Base-by-base conservation (phyloP, 2,329 filamentous ascomycete species). In the Gnomoniopsis smithogilvyi region DNA sequence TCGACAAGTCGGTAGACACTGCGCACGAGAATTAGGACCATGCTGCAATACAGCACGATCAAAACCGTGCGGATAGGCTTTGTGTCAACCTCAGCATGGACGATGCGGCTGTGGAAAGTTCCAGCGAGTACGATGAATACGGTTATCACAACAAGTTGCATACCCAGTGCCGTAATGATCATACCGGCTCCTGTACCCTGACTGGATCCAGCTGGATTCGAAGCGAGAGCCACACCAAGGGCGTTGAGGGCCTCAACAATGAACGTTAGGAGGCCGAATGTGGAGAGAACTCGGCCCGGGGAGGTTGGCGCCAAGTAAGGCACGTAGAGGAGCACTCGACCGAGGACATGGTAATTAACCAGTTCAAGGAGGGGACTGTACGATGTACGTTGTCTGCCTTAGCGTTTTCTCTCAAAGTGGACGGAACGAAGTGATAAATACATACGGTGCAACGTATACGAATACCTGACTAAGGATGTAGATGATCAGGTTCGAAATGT, bases 1-100 rank as follows among this genome's bases (percentile, higher is more conserved):
- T 87, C 83, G n/a, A 84, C 74, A 0, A 82, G 75, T 11, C 84
- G 79, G 66, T 78, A 87, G 58, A 86, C 75, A 58, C 82, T 86
- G 26, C 84, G 78, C 1, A 74, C 68, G 6, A 79, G 69, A 58
- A 87, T 80, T 51, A 86, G 70, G 0, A 65, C 56, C 10, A 78
- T 78, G 60, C 77, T 81, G 33, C 70, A 65, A 65, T 86, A 86
- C 1, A 87, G 73, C 14, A 78, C 80, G 54, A 72, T 66, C 6
- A 86, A 69, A 2, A 74, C 67, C 33, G 64, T 69, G 45, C 64
- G 64, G 36, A 79, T 68, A 33, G 67, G 68, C 19, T 64, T 63
- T 61, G 70, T 70, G 54, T 54, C 67, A 61, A 74, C 70, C 21
- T 69, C 72, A 49, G 73, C 73, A 55, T 61, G 67, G 51, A 64